phyloP scores from a whole-genome alignment of 345 rosid genomes.

The Brassica nigra region DNA sequence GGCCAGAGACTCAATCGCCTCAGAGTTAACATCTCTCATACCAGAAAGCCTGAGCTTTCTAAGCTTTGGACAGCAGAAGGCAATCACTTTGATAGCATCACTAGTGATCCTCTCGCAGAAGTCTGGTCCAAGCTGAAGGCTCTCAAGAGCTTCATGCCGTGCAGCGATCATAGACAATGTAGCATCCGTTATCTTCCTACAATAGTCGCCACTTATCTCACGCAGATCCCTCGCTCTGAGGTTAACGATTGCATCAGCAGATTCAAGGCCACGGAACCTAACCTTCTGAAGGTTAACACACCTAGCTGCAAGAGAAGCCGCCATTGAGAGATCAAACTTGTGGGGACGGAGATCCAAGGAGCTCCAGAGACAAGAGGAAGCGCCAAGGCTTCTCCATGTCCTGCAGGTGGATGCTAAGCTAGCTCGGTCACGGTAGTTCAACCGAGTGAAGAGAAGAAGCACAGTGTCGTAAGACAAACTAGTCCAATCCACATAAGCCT shows the following conservation, averaged over 20 bases:
- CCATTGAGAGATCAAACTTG: conserved; percentile 55
- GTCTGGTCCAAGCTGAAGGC: conserved; percentile 84
- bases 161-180: conserved; percentile 72
- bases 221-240: conserved; percentile 60
- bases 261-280: conserved; percentile 69
- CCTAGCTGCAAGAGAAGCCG: conserved; percentile 58
- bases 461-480: conserved; percentile 69
- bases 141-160: conserved; percentile 72
- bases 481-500: conserved; percentile 59
- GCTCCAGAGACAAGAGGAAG: conserved; percentile 67
- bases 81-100: conserved; percentile 68
- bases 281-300: conserved; percentile 63
- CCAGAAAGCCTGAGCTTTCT: conserved; percentile 77
- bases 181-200: conserved; percentile 79
- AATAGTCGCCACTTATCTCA: conserved; percentile 78
- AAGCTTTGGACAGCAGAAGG: conserved; percentile 70
- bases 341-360: conserved; percentile 75
- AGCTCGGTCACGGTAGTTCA: conserved; percentile 74
- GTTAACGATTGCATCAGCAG: conserved; percentile 71
- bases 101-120: conserved; percentile 79
- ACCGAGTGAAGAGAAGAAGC: conserved; percentile 59
- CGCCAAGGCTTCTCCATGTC: conserved; percentile 63
- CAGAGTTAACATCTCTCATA: conserved; percentile 63
- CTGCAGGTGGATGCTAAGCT: conserved; percentile 68
- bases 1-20: conserved; percentile 71